Evolutionary conservation across 768 basidiomycete genomes (phyloP).

Genomic region (Tulasnella sp.): DNA sequence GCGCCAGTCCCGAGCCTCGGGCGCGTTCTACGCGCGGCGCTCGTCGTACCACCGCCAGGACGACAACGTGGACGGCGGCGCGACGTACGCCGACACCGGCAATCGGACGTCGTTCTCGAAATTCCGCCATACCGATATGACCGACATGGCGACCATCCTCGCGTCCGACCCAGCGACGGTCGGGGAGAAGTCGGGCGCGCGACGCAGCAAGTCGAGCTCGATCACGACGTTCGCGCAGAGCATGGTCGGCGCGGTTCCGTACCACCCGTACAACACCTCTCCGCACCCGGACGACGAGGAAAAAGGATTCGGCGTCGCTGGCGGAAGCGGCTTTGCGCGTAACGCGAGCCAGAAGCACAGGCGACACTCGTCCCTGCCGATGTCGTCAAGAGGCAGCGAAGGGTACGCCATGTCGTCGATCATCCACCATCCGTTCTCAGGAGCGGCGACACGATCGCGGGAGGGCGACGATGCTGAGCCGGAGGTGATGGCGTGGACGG

Average conservation of each 20-base stretch:
- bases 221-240: slow-evolving; percentile 9
- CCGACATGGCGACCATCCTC: background rate
- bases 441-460: too few relatives aligned
- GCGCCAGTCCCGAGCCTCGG: background rate
- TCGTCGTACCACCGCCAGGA: background rate
- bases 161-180: background rate
- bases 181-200: too few relatives aligned
- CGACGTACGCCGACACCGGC: background rate
- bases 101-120: background rate
- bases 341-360: background rate
- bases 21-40: background rate
- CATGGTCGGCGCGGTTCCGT: background rate
- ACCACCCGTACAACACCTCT: background rate
- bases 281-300: background rate
- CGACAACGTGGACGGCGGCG: background rate
- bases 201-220: background rate
- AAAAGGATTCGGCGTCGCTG: background rate
- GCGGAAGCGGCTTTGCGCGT: background rate
- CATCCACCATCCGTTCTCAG: background rate
- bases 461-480: background rate
- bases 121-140: background rate
- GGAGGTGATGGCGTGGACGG: background rate
- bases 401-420: background rate
- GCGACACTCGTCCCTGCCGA: background rate
- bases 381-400: background rate